Evolutionary conservation across 192 early-diverging fungal species (phyloP), one percentile per base, ranked within the genome.

Genomic region (Rhizoclosmatium globosum): DNA sequence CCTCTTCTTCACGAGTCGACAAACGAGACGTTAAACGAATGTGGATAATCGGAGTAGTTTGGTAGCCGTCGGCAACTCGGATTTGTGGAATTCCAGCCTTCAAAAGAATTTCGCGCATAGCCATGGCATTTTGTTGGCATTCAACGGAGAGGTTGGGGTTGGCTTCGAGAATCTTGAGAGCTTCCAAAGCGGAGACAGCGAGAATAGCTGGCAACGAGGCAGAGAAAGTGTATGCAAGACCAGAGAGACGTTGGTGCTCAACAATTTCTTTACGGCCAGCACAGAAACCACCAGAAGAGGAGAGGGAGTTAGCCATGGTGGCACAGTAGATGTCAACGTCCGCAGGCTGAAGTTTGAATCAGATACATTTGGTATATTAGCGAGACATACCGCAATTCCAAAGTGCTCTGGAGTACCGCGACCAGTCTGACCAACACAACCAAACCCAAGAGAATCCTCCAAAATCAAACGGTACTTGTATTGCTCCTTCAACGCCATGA

Each of bases 401-500:
- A 87, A 96, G 73, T 95, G 91, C 69, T 97, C 95, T 23, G 95
- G 93, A 68, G 97, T 81, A 56, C 97, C 97, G 31, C 90, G 90
- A n/a, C 97, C 97, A 15, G 88, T 89, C 81, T 91, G 87, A 47
- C 96, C 96, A 39, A 99, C 65, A 9, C 94, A 87, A 59, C 97
- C 97, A 86, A 99, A 89, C 0, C 96, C 97, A 69, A 91, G 86
- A 68, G 91, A 92, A 84, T 99, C 97, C 77, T 99, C 97, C 64
- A 99, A 83, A 76, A 99, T 94, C 47, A 99, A 86, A 31, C 97
- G 88, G 87, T 94, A 99, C 91, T 99, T 98, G 93, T 95, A 96
- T 82, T 94, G 92, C 61, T 94, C 89, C 88, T 97, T 99, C 69
- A 99, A 82, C 62, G 92, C 95, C 58, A 98, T 85, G 60, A 99